phyloP scores from a whole-genome alignment of 2,329 filamentous ascomycete species.

The Cytospora schulzeri region DNA sequence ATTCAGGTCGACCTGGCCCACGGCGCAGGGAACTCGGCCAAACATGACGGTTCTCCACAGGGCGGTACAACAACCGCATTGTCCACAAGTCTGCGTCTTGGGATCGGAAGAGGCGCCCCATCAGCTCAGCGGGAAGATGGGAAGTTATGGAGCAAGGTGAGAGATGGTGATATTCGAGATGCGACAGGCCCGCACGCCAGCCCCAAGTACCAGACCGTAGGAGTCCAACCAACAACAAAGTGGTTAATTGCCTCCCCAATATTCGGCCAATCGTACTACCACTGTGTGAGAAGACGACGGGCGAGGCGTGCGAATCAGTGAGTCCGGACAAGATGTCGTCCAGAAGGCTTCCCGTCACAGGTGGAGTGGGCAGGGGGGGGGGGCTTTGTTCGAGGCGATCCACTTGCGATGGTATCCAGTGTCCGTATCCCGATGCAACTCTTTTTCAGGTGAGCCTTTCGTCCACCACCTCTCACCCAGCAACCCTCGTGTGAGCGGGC shows the following conservation, averaged over 20 bases:
- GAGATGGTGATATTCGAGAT: conserved; percentile 10
- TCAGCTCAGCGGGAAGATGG: conserved; percentile 12
- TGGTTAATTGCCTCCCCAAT: conserved; percentile 23
- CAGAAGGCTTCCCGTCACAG: conserved; percentile 21
- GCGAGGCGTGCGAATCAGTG: conserved; percentile 26
- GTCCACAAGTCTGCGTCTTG: conserved; percentile 17
- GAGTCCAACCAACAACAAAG: conserved; percentile 20
- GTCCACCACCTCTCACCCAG: conserved; percentile 13
- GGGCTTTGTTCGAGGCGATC: conserved; percentile 18
- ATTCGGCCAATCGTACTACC: conserved; percentile 23
- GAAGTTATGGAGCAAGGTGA: background rate
- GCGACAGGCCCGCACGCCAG: background rate
- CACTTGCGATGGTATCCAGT: conserved; percentile 25
- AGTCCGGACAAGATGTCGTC: conserved; percentile 20
- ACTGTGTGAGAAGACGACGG: conserved; percentile 24
- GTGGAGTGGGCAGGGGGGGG: conserved; percentile 21
- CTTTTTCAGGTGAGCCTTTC: conserved; percentile 15
- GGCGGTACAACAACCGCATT: conserved; percentile 2
- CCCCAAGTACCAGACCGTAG: conserved; percentile 5
- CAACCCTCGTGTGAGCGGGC: background rate
- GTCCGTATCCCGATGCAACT: conserved; percentile 23
- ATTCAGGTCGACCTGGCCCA: conserved; percentile 7
- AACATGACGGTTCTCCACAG: conserved; percentile 4
- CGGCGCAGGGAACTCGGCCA: conserved; percentile 9
- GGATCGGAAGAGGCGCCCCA: conserved; percentile 18